These are phyloP conservation scores for Fusarium sp. DNA, from an alignment of 2,329 filamentous ascomycete species.

Conservation along the genomic window DNA sequence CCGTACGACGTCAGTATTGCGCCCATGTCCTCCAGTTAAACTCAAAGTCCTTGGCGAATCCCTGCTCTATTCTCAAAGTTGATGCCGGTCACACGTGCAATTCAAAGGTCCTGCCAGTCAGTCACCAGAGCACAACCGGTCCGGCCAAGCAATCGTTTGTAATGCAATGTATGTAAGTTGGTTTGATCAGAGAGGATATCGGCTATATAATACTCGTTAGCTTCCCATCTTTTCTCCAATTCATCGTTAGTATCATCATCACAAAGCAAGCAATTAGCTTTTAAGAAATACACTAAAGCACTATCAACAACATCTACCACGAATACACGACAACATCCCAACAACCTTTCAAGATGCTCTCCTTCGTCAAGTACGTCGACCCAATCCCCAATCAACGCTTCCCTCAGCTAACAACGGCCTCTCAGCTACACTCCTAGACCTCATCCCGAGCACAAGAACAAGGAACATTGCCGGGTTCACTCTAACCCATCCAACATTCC, in stretches of 20 bases:
- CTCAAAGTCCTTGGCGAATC: conserved; percentile 5
- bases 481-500: conserved; percentile 30
- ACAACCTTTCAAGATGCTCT: conserved; percentile 30
- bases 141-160: conserved; percentile 22
- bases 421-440: conserved; percentile 39
- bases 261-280: conserved; percentile 8
- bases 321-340: not conserved
- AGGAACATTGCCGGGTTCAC: conserved; percentile 37
- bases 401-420: conserved; percentile 1
- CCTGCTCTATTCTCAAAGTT: conserved; percentile 7
- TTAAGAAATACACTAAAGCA: not conserved
- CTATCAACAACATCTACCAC: not conserved
- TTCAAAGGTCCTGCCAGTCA: conserved; percentile 3
- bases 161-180: conserved; percentile 10
- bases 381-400: not conserved
- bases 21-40: conserved; percentile 14
- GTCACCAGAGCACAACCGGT: conserved; percentile 30
- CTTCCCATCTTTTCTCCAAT: conserved; percentile 3
- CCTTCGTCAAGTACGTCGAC: conserved; percentile 35
- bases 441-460: conserved; percentile 41
- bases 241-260: not conserved
- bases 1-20: conserved; percentile 33
- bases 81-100: conserved; percentile 35
- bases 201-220: conserved; percentile 24
- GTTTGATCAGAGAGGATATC: not conserved